A percentile compares a stretch with the other conserved stretches of the same genome.
These are phyloP conservation scores for Codiaeum variegatum DNA, from an alignment of 441 rosid species.

Conservation along the genomic window DNA sequence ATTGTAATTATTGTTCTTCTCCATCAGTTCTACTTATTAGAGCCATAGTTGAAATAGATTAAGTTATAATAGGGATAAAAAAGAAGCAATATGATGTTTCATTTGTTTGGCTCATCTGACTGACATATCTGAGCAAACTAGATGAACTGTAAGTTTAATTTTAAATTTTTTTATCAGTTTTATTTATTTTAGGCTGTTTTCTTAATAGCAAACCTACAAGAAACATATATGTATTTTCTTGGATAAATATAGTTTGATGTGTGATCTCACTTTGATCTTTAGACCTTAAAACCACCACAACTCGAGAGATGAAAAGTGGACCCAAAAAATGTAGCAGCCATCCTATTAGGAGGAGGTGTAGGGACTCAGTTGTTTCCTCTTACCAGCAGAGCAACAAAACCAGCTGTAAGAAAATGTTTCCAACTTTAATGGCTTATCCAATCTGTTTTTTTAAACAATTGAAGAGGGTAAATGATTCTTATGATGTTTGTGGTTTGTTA, in stretches of 20 bases:
- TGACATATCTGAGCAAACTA: too few species aligned
- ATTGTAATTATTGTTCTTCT: too few species aligned
- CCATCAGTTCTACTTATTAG: too few species aligned
- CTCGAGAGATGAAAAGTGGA: constrained; percentile 56
- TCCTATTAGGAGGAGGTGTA: constrained; percentile 92
- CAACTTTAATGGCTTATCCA: not conserved
- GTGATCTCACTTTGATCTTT: constrained; percentile 13
- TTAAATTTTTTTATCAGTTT: too few species aligned
- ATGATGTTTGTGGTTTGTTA: constrained; percentile 26
- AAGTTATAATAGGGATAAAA: too few species aligned
- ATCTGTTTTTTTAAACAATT: not conserved
- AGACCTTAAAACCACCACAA: constrained; percentile 47
- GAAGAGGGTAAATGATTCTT: not conserved
- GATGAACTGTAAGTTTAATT: too few species aligned
- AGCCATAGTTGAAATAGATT: too few species aligned
- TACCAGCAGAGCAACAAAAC: constrained; percentile 80
- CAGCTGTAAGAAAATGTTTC: constrained; percentile 57
- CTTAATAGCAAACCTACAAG: too few species aligned
- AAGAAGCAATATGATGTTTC: too few species aligned
- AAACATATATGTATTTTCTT: not conserved
- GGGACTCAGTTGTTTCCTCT: constrained; percentile 90
- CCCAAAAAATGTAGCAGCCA: constrained; percentile 78
- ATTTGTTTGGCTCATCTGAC: too few species aligned
- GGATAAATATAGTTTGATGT: not conserved
- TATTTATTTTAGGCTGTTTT: too few species aligned